Conservation (phyloP, 768 basidiomycete genomes). For the Phaffia tasmanica region DNA sequence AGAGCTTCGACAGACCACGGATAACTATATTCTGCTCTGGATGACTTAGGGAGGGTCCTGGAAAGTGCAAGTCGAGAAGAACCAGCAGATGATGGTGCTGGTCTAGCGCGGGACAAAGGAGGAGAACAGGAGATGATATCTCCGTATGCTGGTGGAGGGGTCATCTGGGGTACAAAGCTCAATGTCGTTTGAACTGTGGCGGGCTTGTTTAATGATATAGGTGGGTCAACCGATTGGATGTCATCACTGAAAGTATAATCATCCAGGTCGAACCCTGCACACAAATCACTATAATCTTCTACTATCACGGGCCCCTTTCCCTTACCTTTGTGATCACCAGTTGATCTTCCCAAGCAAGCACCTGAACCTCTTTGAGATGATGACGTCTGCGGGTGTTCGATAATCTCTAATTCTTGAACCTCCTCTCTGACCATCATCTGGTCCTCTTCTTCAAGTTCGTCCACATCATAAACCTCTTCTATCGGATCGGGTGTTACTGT, state of each 20-base stretch:
- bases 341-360: background rate
- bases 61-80: background rate
- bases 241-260: background rate
- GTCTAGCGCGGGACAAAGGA: background rate
- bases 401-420: background rate
- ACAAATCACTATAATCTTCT: conserved; percentile 1
- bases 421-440: conserved; percentile 6
- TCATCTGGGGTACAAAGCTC: background rate
- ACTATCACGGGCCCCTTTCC: background rate
- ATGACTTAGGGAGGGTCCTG: conserved; percentile 4
- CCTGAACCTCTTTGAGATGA: conserved; percentile 1
- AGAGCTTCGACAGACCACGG: conserved; percentile 46
- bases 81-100: background rate
- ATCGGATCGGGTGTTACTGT: background rate
- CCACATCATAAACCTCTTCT: background rate
- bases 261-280: background rate
- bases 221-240: background rate
- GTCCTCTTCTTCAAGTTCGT: conserved; percentile 10
- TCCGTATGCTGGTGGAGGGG: conserved; percentile 7
- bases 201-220: background rate
- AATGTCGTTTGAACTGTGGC: background rate
- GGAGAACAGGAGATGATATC: background rate
- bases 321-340: background rate
- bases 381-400: background rate
- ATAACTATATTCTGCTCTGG: conserved; percentile 28